These are phyloP conservation scores for Trichosporon asahii DNA, from an alignment of 1,284 basidiomycete species.

Conservation along the genomic window DNA sequence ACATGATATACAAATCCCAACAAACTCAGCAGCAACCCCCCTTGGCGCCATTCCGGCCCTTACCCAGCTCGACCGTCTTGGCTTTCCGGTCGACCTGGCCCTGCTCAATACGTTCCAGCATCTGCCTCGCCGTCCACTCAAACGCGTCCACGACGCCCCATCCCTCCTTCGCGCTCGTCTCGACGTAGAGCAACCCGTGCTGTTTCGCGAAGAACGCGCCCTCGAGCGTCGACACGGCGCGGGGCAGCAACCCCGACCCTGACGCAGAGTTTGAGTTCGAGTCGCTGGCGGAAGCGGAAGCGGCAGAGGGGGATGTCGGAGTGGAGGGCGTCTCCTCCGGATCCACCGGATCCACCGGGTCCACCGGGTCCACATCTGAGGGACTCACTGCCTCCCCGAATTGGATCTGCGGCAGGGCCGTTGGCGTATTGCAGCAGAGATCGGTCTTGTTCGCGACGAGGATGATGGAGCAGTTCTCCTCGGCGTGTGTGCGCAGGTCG, in stretches of 20 bases:
- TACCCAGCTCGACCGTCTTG: neutral
- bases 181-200: conserved; percentile 45
- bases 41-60: neutral
- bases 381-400: conserved; percentile 33
- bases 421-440: conserved; percentile 34
- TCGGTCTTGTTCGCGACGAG: conserved; percentile 50
- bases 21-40: neutral
- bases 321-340: neutral
- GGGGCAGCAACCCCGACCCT: conserved; percentile 22
- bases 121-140: conserved; percentile 47
- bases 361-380: conserved; percentile 8
- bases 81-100: conserved; percentile 30
- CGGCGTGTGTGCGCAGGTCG: conserved; percentile 43
- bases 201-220: conserved; percentile 43
- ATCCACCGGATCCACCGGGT: no score
- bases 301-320: neutral
- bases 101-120: conserved; percentile 34
- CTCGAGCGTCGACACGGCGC: conserved; percentile 36
- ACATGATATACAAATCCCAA: neutral
- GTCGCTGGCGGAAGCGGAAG: neutral
- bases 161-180: conserved; percentile 48
- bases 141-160: conserved; percentile 48
- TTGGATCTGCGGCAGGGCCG: conserved; percentile 30
- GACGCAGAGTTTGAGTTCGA: conserved; percentile 9
- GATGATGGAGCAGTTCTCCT: conserved; percentile 48